phyloP scores from a whole-genome alignment of 179 eudicot genomes.

The Beta corolliflora region DNA sequence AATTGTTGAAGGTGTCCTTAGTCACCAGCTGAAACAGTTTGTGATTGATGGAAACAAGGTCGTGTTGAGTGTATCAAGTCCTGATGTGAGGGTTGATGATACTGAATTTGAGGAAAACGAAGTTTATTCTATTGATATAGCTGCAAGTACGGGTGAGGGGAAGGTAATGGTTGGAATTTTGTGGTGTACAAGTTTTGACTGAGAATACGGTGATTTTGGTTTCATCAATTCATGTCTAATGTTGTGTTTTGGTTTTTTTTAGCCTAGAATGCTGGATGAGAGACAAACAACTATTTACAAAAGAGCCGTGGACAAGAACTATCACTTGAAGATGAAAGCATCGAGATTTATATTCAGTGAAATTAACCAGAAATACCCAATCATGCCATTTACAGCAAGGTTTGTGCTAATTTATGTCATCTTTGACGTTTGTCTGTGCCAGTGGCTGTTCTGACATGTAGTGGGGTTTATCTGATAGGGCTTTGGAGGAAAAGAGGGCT shows the following conservation, averaged over 20 bases:
- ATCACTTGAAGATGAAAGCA: constrained; percentile 93
- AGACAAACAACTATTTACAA: constrained; percentile 93
- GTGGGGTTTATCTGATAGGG: constrained; percentile 41
- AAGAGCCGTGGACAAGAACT: constrained; percentile 92
- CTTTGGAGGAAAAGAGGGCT: constrained; percentile 93
- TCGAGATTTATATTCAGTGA: constrained; percentile 97
- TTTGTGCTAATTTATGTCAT: constrained; percentile 14
- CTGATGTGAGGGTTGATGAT: constrained; percentile 92
- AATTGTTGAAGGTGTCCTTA: constrained; percentile 96
- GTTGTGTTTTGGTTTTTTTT: constrained; percentile 25
- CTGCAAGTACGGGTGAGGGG: constrained; percentile 94
- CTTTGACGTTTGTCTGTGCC: not conserved
- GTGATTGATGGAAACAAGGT: constrained; percentile 99
- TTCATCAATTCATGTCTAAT: not conserved
- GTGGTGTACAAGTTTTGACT: not conserved
- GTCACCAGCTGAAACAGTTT: constrained; percentile 94
- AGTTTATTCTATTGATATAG: constrained; percentile 86
- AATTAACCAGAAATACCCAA: constrained; percentile 87
- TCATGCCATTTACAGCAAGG: constrained; percentile 99
- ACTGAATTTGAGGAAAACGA: constrained; percentile 99
- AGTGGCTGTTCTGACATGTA: not conserved
- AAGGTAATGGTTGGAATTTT: constrained; percentile 49
- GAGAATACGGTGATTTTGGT: too few relatives aligned
- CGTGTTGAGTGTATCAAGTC: constrained; percentile 67
- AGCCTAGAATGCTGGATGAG: constrained; percentile 96